Evolutionary conservation across 2,329 filamentous ascomycete genomes (phyloP).

Genomic region (Aureobasidium leucospermi): DNA sequence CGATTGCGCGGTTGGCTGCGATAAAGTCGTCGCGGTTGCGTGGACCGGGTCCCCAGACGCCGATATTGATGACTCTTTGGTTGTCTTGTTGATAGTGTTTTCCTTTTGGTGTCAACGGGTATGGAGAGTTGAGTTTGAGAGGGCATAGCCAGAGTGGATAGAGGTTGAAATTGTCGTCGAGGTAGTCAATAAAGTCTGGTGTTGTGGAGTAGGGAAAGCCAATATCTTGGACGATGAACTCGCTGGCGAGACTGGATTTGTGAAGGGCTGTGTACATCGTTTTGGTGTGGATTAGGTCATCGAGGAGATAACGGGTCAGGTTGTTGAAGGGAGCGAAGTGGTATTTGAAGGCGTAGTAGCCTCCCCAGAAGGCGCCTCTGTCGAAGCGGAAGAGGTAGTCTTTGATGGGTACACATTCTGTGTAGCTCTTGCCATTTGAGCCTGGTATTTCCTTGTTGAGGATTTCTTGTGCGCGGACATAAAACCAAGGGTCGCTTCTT

Average conservation of each 20-base stretch:
- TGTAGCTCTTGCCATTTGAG: not conserved
- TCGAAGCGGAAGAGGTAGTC: conserved; percentile 58
- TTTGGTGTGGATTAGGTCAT: conserved; percentile 54
- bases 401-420: conserved; percentile 39
- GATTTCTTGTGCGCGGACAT: conserved; percentile 53
- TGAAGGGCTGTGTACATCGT: conserved; percentile 58
- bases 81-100: not conserved
- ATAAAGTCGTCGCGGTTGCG: conserved; percentile 53
- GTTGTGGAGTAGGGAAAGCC: conserved; percentile 49
- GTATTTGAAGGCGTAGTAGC: conserved; percentile 53
- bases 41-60: conserved; percentile 75
- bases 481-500: conserved; percentile 64
- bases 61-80: conserved; percentile 44
- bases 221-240: conserved; percentile 57
- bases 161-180: conserved; percentile 40
- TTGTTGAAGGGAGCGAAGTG: conserved; percentile 54
- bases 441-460: not conserved
- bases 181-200: conserved; percentile 47
- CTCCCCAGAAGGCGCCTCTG: conserved; percentile 59
- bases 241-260: conserved; percentile 46
- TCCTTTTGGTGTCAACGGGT: conserved; percentile 6
- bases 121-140: conserved; percentile 20
- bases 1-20: conserved; percentile 61
- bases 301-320: conserved; percentile 51
- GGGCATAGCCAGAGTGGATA: conserved; percentile 57